Conservation (phyloP, 2,329 filamentous ascomycete genomes). For the Harringtonia aguacate region DNA sequence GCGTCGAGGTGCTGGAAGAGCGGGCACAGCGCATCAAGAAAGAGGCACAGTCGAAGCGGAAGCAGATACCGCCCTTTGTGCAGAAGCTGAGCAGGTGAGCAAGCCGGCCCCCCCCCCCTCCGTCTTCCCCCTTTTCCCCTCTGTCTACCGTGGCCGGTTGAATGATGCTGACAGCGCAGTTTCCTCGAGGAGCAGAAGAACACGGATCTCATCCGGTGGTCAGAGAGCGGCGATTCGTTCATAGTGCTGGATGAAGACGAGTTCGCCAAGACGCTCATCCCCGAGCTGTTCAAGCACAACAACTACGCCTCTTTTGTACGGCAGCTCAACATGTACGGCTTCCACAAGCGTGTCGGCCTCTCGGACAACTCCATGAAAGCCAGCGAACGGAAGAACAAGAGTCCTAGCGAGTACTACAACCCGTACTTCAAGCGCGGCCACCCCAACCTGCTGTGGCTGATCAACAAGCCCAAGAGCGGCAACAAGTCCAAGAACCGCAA, state of each 20-base stretch:
- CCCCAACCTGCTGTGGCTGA: conserved; percentile 88
- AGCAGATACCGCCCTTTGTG: conserved; percentile 95
- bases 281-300: conserved; percentile 98
- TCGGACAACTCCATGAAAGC: conserved; percentile 98
- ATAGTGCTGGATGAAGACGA: conserved; percentile 95
- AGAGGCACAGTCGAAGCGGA: conserved; percentile 80
- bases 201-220: conserved; percentile 93
- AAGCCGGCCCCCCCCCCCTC: too few species aligned
- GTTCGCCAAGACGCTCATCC: conserved; percentile 93
- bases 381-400: conserved; percentile 94
- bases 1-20: conserved; percentile 68
- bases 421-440: conserved; percentile 91
- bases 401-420: conserved; percentile 95
- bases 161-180: conserved; percentile 34
- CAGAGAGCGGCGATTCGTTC: conserved; percentile 91
- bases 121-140: too few species aligned
- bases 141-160: too few species aligned
- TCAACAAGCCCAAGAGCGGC: conserved; percentile 84
- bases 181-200: conserved; percentile 92
- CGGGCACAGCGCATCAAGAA: conserved; percentile 72
- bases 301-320: conserved; percentile 96
- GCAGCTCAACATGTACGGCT: conserved; percentile 95
- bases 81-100: conserved; percentile 98
- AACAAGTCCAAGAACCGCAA: conserved; percentile 43
- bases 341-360: conserved; percentile 88